These are phyloP conservation scores for Escovopsis weberi DNA, from an alignment of 2,329 filamentous ascomycete species.

Conservation along the genomic window DNA sequence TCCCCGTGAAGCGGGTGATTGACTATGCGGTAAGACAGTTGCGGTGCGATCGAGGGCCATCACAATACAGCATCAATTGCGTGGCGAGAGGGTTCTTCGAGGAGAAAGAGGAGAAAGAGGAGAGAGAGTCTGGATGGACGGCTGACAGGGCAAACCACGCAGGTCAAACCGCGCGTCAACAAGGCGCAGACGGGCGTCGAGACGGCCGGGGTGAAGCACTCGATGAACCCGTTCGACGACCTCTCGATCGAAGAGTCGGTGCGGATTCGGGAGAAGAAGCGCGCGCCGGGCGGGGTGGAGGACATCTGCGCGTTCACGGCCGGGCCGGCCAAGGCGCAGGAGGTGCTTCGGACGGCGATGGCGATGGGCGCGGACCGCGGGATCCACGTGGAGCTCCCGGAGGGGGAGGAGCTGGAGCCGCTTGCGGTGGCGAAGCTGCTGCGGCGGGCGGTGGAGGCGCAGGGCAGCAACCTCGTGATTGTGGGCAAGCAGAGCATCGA, in stretches of 20 bases:
- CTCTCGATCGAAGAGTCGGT: constrained; percentile 94
- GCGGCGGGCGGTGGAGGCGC: constrained; percentile 60
- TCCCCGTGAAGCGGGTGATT: constrained; percentile 73
- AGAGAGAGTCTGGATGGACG: no score
- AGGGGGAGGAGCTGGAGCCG: constrained; percentile 69
- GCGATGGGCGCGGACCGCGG: constrained; percentile 93
- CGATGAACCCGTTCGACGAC: constrained; percentile 98
- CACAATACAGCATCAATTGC: no score
- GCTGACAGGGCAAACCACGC: constrained; percentile 6
- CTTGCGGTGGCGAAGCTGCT: constrained; percentile 87
- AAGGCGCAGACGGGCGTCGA: constrained; percentile 74
- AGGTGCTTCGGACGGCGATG: constrained; percentile 90
- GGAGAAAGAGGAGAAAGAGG: no score
- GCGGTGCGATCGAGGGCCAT: no score
- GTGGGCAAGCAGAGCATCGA: constrained; percentile 98
- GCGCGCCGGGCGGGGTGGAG: constrained; percentile 57
- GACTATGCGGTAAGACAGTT: constrained; percentile 61
- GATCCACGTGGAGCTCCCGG: constrained; percentile 72
- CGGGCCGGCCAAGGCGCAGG: constrained; percentile 73
- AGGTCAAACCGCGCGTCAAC: constrained; percentile 58
- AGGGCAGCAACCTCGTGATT: constrained; percentile 83
- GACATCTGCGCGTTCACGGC: constrained; percentile 86
- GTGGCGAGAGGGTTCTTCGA: no score
- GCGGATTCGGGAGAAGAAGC: constrained; percentile 78
- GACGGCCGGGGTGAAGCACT: constrained; percentile 87